Conservation (phyloP, 305 asterid genomes). For the Ajuga reptans region DNA sequence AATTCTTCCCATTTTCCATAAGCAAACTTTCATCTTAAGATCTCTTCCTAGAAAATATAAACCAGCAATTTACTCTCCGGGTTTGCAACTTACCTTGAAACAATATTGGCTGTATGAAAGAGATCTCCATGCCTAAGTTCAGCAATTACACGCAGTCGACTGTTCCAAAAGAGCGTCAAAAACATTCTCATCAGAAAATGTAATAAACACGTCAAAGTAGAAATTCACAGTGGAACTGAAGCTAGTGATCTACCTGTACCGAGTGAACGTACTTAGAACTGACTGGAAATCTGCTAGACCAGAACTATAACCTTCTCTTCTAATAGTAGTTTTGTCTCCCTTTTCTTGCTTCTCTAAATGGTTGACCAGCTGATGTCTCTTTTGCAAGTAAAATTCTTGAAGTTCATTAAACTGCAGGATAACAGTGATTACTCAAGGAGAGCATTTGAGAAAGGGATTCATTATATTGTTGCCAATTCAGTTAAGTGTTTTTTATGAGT, state of each 20-base stretch:
- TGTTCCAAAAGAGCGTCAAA: constrained; percentile 30
- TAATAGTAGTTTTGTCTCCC: constrained; percentile 27
- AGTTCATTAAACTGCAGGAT: constrained; percentile 56
- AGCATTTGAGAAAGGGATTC: neutral
- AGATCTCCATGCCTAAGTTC: constrained; percentile 76
- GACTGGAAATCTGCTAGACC: constrained; percentile 71
- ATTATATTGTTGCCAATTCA: neutral
- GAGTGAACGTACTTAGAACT: constrained; percentile 66
- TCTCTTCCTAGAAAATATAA: neutral
- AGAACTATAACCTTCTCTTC: constrained; percentile 56
- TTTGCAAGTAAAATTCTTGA: constrained; percentile 78
- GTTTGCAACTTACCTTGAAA: constrained; percentile 52
- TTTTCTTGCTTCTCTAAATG: constrained; percentile 34
- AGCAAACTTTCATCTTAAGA: constrained; percentile 11
- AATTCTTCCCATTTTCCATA: constrained; percentile 15
- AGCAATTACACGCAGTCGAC: constrained; percentile 80
- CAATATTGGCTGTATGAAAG: constrained; percentile 74
- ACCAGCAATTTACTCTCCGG: neutral
- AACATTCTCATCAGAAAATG: constrained; percentile 15
- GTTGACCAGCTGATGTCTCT: constrained; percentile 44
- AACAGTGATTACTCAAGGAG: constrained; percentile 12
- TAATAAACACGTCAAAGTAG: constrained; percentile 13
- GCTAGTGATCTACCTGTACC: constrained; percentile 44
- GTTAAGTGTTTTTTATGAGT: neutral
- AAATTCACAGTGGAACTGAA: constrained; percentile 15